Evolutionary conservation across 1,284 basidiomycete genomes (phyloP).

Genomic region (Leccinum pachyderme): DNA sequence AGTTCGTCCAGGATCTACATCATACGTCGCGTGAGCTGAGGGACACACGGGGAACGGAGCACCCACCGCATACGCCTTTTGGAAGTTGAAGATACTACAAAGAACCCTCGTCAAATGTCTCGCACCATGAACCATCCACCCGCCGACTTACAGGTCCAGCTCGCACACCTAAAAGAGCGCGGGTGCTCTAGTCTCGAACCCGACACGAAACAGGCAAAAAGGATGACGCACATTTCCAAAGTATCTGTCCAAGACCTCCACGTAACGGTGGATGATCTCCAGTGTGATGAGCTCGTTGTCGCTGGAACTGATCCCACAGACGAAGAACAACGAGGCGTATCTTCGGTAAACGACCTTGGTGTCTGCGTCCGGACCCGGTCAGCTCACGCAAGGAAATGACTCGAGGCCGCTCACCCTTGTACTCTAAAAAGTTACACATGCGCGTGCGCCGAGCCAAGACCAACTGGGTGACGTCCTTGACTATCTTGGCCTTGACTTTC

Average conservation of each 20-base stretch:
- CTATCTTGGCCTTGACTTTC: conserved; percentile 95
- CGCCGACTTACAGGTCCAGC: conserved; percentile 74
- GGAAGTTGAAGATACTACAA: conserved; percentile 93
- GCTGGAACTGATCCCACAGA: conserved; percentile 83
- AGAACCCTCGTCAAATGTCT: neutral
- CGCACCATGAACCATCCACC: neutral
- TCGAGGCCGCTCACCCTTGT: conserved; percentile 73
- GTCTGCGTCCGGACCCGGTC: conserved; percentile 46
- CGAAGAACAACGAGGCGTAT: conserved; percentile 98
- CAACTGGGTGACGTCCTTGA: conserved; percentile 99
- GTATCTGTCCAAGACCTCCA: conserved; percentile 98
- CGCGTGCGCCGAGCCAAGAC: conserved; percentile 93
- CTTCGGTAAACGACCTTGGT: conserved; percentile 96
- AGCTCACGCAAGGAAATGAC: neutral
- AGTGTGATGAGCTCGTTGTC: conserved; percentile 95
- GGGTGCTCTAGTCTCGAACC: neutral
- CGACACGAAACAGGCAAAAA: neutral
- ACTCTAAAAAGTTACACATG: conserved; percentile 99
- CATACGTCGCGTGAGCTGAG: conserved; percentile 11
- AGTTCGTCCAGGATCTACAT: conserved; percentile 91
- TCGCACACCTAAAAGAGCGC: conserved; percentile 76
- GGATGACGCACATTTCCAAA: conserved; percentile 86
- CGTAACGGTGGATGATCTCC: conserved; percentile 97
- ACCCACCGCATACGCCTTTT: conserved; percentile 91
- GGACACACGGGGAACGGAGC: neutral